Conservation (phyloP, 768 basidiomycete species). For the Tubosaeta sp. region DNA sequence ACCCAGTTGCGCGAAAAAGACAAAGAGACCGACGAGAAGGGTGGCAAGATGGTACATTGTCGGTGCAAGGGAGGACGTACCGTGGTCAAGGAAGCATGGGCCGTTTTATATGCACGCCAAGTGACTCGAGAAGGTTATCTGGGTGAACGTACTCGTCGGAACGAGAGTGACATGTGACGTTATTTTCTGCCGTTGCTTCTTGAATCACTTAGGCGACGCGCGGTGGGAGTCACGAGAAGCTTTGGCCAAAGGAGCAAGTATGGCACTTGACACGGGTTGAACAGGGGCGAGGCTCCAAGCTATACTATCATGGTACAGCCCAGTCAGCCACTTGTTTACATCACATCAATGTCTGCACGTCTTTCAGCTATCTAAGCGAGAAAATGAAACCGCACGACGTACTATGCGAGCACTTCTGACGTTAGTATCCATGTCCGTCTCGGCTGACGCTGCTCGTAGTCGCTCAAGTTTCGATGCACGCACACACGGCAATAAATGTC, state of each 20-base stretch:
- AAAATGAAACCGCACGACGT: neutral
- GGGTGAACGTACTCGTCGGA: neutral
- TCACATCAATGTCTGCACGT: neutral
- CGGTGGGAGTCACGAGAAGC: neutral
- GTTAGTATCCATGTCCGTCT: neutral
- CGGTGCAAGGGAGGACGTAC: neutral
- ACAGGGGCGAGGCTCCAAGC: neutral
- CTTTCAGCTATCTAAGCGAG: neutral
- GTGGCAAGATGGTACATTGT: constrained; percentile 25
- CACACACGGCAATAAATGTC: neutral
- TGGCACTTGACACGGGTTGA: neutral
- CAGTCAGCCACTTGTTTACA: neutral
- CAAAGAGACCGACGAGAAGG: constrained; percentile 11
- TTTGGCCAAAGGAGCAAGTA: neutral
- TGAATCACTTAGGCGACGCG: neutral
- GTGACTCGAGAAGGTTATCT: neutral
- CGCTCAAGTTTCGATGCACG: neutral
- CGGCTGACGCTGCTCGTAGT: neutral
- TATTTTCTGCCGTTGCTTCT: neutral
- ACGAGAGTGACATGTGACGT: neutral
- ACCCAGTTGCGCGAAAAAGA: constrained; percentile 12
- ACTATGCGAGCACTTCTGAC: neutral
- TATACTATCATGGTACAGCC: neutral
- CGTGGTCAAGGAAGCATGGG: neutral
- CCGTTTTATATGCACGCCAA: neutral